Conservation (phyloP, 2,329 filamentous ascomycete species). For the Penicillium corylophilum region DNA sequence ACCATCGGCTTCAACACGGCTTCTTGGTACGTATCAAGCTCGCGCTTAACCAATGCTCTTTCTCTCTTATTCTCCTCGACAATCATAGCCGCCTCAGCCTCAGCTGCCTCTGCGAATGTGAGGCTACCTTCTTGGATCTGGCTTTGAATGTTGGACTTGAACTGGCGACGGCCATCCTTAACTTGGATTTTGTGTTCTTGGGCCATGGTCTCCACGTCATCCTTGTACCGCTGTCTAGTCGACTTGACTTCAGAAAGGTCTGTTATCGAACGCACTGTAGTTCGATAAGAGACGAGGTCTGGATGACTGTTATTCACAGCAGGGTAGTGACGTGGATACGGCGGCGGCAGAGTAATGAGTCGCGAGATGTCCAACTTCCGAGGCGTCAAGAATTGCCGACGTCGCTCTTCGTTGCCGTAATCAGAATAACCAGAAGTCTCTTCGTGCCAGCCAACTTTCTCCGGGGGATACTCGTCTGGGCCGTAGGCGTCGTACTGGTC, state of each 20-base stretch:
- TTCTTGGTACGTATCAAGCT: constrained; percentile 82
- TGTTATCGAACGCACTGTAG: constrained; percentile 69
- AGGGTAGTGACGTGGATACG: constrained; percentile 90
- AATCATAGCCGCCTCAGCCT: constrained; percentile 73
- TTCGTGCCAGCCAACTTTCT: constrained; percentile 63
- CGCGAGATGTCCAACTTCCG: constrained; percentile 79
- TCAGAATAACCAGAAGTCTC: constrained; percentile 28
- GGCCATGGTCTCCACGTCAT: constrained; percentile 55
- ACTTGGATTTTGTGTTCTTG: constrained; percentile 53
- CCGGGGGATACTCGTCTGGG: constrained; percentile 62
- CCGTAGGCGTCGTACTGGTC: constrained; percentile 42
- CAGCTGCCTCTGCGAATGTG: constrained; percentile 77
- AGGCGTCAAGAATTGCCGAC: constrained; percentile 37
- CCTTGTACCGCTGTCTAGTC: constrained; percentile 56
- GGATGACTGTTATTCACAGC: constrained; percentile 96
- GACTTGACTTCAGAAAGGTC: constrained; percentile 70
- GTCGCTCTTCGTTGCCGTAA: constrained; percentile 15
- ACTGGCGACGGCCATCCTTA: constrained; percentile 61
- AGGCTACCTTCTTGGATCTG: constrained; percentile 77
- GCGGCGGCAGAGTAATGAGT: constrained; percentile 86
- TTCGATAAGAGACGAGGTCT: constrained; percentile 75
- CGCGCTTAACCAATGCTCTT: constrained; percentile 71
- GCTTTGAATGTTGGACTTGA: constrained; percentile 73
- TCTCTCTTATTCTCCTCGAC: constrained; percentile 67
- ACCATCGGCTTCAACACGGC: constrained; percentile 82